Conservation (phyloP, 805 yeast genomes). For the Sugiyamaella qingdaonensis region DNA sequence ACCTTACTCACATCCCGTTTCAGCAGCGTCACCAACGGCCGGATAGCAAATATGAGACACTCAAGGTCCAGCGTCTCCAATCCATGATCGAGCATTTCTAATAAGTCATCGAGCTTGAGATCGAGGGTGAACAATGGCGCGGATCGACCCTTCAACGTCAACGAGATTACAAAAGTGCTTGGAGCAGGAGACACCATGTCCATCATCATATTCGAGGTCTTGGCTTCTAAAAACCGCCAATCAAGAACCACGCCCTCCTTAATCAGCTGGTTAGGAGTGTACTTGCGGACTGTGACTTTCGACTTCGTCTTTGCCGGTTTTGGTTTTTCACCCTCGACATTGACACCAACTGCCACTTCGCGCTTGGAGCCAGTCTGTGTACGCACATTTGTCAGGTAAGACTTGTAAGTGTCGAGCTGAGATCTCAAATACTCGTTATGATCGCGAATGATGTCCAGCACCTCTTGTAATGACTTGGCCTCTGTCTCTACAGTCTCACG, state of each 20-base stretch:
- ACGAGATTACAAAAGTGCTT: conserved; percentile 31
- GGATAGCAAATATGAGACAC: conserved; percentile 28
- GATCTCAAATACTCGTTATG: conserved; percentile 35
- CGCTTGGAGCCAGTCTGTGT: conserved; percentile 29
- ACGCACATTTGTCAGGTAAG: conserved; percentile 35
- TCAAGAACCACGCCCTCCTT: conserved; percentile 28
- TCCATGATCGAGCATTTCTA: conserved; percentile 28
- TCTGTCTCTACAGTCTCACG: conserved; percentile 31
- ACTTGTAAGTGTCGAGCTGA: conserved; percentile 35
- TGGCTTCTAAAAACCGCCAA: conserved; percentile 27
- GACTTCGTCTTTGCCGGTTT: conserved; percentile 10
- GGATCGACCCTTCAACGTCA: conserved; percentile 29
- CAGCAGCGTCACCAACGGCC: conserved; percentile 24
- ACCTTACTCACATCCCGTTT: conserved; percentile 23
- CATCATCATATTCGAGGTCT: conserved; percentile 23
- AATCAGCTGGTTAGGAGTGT: conserved; percentile 25
- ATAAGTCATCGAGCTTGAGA: conserved; percentile 33
- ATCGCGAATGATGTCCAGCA: conserved; percentile 31
- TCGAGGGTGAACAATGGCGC: conserved; percentile 31
- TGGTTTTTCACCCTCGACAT: conserved; percentile 15
- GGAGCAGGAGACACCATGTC: conserved; percentile 29
- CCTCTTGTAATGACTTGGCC: conserved; percentile 30
- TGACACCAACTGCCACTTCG: conserved; percentile 20
- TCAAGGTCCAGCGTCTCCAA: conserved; percentile 28
- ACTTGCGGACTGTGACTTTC: conserved; percentile 24